Evolutionary conservation across 2,329 filamentous ascomycete genomes (phyloP).

Genomic region (Tolypocladium cylindrosporum): DNA sequence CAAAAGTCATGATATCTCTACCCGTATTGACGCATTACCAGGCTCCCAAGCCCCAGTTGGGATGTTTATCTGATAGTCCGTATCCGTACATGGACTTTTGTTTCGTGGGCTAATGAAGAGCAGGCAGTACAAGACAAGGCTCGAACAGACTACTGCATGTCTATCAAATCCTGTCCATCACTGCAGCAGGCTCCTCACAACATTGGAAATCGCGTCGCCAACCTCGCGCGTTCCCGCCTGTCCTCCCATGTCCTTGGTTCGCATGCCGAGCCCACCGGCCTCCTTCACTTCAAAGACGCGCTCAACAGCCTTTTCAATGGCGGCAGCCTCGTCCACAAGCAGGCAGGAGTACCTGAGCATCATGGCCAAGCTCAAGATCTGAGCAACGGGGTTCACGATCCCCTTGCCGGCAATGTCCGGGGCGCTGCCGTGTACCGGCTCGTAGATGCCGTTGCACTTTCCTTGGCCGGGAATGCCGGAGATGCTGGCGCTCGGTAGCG

Average conservation of each 20-base stretch:
- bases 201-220: constrained; percentile 44
- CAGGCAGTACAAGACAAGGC: not conserved
- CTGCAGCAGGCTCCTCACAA: constrained; percentile 3
- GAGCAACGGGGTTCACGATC: constrained; percentile 63
- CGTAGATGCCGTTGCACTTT: constrained; percentile 61
- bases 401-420: constrained; percentile 66
- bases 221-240: constrained; percentile 53
- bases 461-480: constrained; percentile 27
- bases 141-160: not conserved
- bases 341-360: constrained; percentile 64
- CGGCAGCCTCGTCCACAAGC: constrained; percentile 48
- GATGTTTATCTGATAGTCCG: no score
- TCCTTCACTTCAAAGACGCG: constrained; percentile 48
- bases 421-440: constrained; percentile 65
- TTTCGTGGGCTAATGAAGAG: not conserved
- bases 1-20: no score
- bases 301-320: constrained; percentile 55
- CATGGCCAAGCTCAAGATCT: constrained; percentile 63
- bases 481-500: constrained; percentile 34
- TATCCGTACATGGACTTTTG: not conserved
- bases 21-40: no score
- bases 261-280: constrained; percentile 33
- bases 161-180: not conserved
- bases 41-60: no score
- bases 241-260: constrained; percentile 58